Evolutionary conservation across 495 filamentous ascomycete species (phyloP), one percentile per base, ranked within the genome.

Genomic region (Apodospora peruviana): DNA sequence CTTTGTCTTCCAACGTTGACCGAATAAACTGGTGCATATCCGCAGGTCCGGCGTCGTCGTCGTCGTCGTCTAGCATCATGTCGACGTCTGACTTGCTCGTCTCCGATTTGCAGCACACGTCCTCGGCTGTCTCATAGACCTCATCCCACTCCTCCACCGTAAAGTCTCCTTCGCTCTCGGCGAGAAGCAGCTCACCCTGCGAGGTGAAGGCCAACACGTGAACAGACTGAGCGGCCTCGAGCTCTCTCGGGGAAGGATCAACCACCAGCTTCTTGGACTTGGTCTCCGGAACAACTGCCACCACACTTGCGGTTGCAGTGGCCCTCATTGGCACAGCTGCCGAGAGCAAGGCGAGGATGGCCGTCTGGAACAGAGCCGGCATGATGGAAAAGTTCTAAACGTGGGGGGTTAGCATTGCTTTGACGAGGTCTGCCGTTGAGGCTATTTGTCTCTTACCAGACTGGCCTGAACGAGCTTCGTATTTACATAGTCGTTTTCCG

Each of bases 161-260:
- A 56, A 96, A 97, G 24, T 69, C 66, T 0, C 91, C 91, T 57
- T 91, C 80, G 60, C 89, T 94, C 61, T 95, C 86, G 27, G 79
- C 83, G 36, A 95, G 64, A 16, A 95, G 66, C 24, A 95, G 64
- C 44, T 89, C 85, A 16, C 83, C 80, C 43, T 82, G 79, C 5
- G 82, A 85, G 21, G 85, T 86, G 56, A 90, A 91, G 2, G 82
- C 84, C 24, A 96, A 66, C 20, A 86, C 86, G 58, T 94, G 88
- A 22, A 88, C 74, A 9, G 88, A 89, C 20, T 69, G 67, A 10
- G 86, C 84, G 24, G 66, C 58, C 34, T 77, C 71, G 23, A 83
- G 65, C 14, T 82, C 71, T 38, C 68, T 59, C 2, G 78, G 65
- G 3, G 77, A 77, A 16, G 85, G 82, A 37, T 86, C 73, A 7